Percentiles rank a stretch among this genome's conserved stretches.
Conservation (phyloP, 2,329 filamentous ascomycete genomes). For the Trichoderma oligosporum region DNA sequence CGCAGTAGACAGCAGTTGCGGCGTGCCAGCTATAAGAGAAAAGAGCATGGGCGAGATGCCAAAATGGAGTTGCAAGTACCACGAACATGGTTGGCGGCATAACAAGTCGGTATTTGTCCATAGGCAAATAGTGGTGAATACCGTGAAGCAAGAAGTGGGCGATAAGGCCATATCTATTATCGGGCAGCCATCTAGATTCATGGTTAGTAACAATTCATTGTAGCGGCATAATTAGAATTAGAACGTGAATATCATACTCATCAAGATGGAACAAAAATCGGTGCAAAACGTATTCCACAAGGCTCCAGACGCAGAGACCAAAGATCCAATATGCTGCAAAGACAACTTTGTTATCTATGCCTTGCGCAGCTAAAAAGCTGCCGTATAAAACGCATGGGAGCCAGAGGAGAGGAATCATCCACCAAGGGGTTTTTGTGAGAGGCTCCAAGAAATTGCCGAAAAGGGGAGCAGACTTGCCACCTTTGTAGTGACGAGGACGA, state of each 20-base stretch:
- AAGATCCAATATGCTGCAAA: slow-evolving; percentile 61
- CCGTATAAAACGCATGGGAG: slow-evolving; percentile 75
- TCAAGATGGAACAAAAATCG: slow-evolving; percentile 93
- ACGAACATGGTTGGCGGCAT: slow-evolving; percentile 93
- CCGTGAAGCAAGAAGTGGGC: slow-evolving; percentile 92
- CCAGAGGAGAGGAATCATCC: slow-evolving; percentile 80
- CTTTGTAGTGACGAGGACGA: slow-evolving; percentile 90
- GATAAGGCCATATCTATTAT: slow-evolving; percentile 84
- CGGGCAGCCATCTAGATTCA: slow-evolving; percentile 70
- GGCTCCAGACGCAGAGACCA: slow-evolving; percentile 78
- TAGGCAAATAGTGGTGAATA: slow-evolving; percentile 97
- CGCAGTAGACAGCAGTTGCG: slow-evolving; percentile 74
- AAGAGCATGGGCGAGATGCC: slow-evolving; percentile 78
- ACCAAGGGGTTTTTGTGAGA: slow-evolving; percentile 94
- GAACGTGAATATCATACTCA: slow-evolving; percentile 54
- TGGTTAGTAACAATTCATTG: slow-evolving; percentile 31
- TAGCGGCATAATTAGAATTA: neutral
- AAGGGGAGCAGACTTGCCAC: slow-evolving; percentile 83
- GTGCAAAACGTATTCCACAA: slow-evolving; percentile 86
- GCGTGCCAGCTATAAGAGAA: slow-evolving; percentile 84
- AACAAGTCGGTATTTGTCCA: slow-evolving; percentile 95
- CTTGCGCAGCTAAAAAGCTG: slow-evolving; percentile 59
- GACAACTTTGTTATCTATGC: slow-evolving; percentile 48
- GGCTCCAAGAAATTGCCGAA: slow-evolving; percentile 99
- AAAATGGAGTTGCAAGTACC: slow-evolving; percentile 81